Evolutionary conservation across 75 land plant genomes (phyloP).

Genomic region (Cryptomeria japonica): DNA sequence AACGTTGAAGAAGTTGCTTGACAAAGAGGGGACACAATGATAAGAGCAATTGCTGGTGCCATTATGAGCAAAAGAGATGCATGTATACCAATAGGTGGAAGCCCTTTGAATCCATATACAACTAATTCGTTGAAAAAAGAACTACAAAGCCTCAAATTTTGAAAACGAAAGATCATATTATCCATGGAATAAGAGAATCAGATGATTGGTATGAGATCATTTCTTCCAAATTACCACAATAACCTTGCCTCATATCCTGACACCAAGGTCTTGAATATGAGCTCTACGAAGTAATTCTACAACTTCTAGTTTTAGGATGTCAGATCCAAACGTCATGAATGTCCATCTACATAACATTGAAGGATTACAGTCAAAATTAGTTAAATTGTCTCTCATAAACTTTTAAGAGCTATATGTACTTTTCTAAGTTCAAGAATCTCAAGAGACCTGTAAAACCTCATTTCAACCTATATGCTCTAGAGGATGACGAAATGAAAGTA

Average conservation of each 20-base stretch:
- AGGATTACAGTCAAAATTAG: neutral
- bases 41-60: conserved; percentile 94
- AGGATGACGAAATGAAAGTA: neutral
- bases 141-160: conserved; percentile 37
- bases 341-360: conserved; percentile 63
- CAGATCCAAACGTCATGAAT: conserved; percentile 57
- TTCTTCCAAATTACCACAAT: neutral
- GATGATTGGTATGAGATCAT: neutral
- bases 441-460: neutral
- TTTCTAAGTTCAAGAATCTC: neutral
- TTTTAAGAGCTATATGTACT: neutral
- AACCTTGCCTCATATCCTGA: conserved; percentile 79
- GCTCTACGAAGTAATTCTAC: conserved; percentile 74
- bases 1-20: too few species aligned
- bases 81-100: conserved; percentile 98
- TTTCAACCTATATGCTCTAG: neutral
- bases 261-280: conserved; percentile 70
- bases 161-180: neutral
- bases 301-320: conserved; percentile 64
- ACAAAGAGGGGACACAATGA: too few species aligned
- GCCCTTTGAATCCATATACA: conserved; percentile 91
- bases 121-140: conserved; percentile 74
- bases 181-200: neutral
- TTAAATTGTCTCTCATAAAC: neutral
- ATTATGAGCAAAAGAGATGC: conserved; percentile 87